Percentiles rank a stretch among this genome's conserved stretches.
Conservation (phyloP, 495 filamentous ascomycete genomes). For the Melanomma pulvis-pyrius region DNA sequence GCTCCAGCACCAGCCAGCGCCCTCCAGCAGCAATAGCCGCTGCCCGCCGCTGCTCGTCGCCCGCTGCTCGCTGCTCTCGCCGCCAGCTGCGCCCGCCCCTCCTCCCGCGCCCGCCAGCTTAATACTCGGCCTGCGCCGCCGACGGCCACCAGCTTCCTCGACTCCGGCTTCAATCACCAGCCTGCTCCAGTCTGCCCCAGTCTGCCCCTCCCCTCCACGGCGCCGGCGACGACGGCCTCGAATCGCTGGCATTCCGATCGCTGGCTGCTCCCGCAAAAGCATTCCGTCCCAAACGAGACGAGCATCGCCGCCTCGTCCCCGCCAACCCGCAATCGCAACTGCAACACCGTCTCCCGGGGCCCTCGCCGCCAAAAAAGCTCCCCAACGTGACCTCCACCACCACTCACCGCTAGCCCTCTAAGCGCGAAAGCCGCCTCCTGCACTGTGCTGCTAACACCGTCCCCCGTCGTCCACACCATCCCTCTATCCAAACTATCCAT, state of each 20-base stretch:
- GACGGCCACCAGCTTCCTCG: constrained; percentile 7
- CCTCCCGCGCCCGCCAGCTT: background rate
- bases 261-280: background rate
- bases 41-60: no score
- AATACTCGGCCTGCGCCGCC: constrained; percentile 3
- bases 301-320: background rate
- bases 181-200: no score
- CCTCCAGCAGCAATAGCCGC: background rate
- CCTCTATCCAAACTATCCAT: background rate
- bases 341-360: background rate
- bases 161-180: background rate
- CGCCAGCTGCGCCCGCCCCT: constrained; percentile 15
- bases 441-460: constrained; percentile 9
- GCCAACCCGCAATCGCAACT: constrained; percentile 1
- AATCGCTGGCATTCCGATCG: background rate
- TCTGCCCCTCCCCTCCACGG: background rate
- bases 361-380: background rate
- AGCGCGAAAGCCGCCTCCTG: constrained; percentile 31
- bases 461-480: background rate
- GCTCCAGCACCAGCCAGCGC: background rate
- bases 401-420: constrained; percentile 4
- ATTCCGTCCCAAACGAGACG: constrained; percentile 3
- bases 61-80: constrained; percentile 2
- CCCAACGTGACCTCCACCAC: background rate
- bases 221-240: background rate